Conservation (phyloP, 139 green algal species). For the Astrephomene gubernaculifera region DNA sequence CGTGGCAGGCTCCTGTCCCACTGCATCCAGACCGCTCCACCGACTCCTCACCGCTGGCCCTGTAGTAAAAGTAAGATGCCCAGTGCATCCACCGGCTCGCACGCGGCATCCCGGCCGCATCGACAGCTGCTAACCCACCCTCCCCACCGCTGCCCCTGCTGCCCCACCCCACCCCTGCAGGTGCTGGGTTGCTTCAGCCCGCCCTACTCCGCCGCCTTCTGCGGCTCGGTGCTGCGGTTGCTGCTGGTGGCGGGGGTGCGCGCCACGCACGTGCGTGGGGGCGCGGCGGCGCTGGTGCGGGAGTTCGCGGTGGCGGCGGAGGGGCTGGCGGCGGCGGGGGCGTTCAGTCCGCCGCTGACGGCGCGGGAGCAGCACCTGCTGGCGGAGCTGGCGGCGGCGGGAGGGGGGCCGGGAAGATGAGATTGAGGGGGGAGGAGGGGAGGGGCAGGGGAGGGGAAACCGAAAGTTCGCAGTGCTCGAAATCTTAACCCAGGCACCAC, state of each 20-base stretch:
- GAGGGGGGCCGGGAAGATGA: too few relatives aligned
- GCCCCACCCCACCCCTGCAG: background rate
- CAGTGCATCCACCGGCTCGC: background rate
- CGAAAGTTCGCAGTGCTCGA: too few relatives aligned
- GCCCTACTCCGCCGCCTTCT: background rate
- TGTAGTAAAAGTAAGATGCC: background rate
- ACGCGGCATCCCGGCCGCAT: background rate
- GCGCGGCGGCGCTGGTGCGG: conserved; percentile 29
- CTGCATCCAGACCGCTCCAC: background rate
- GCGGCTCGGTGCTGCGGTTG: conserved; percentile 19
- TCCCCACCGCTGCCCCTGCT: background rate
- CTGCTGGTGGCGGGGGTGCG: conserved; percentile 33
- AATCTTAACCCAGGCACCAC: too few relatives aligned
- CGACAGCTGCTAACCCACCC: background rate
- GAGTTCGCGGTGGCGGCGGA: conserved; percentile 30
- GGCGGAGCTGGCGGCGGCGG: conserved; percentile 33
- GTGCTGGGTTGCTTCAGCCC: conserved; percentile 15
- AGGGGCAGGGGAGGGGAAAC: too few relatives aligned
- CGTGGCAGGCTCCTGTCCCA: too few relatives aligned
- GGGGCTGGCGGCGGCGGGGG: background rate
- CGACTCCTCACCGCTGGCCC: background rate
- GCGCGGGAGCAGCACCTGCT: conserved; percentile 23
- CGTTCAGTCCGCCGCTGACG: conserved; percentile 1
- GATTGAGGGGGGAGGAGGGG: too few relatives aligned
- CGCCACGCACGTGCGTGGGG: conserved; percentile 28